Evolutionary conservation across 116 monocot genomes (phyloP), one percentile per base, ranked within the genome.

Genomic region (Dioscorea cayenensis): DNA sequence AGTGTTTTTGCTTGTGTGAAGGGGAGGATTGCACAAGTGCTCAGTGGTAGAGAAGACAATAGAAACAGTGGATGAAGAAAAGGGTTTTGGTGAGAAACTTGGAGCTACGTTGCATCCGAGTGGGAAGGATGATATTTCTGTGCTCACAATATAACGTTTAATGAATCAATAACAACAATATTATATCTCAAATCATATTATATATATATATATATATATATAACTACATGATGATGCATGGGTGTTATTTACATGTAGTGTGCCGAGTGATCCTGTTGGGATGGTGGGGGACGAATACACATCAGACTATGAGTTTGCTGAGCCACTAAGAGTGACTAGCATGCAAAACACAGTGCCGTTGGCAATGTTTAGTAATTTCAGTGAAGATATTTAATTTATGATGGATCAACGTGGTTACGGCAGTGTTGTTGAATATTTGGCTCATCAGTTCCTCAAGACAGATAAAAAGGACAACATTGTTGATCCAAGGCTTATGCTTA

Each of bases 281-380:
- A 93, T 93, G 89, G 87, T 51, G 50, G 63, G 87, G 10, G 93
- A 93, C 36, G 89, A 93, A 83, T 93, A 67, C 83, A 28, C 63
- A 18, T 75, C 63, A 17, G 93, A 93, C 63, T 89, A 90, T 66
- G 88, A 88, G 74, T 94, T 88, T 64, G 90, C 88, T 0, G 90
- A 94, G 82, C 94, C 94, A 21, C 94, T n/a, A n/a, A 77, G 94
- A 4, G 64, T 84, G 43, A 89, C 93, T 3, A 93, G 89, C 61
- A 49, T 87, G 23, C 92, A 89, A 43, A 85, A 86, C 80, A 87
- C 89, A 0, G 67, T 78, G 0, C 89, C 85, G 1, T n/a, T 83
- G 61, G 49, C 83, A 0, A 93, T 89, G 11, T 85, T 84, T 27
- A 72, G 66, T 32, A 67, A 88, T 55, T 90, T 84, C 19, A 88